Base-by-base conservation (phyloP, 495 filamentous ascomycete species). In the Penicillium simplicissimum region DNA sequence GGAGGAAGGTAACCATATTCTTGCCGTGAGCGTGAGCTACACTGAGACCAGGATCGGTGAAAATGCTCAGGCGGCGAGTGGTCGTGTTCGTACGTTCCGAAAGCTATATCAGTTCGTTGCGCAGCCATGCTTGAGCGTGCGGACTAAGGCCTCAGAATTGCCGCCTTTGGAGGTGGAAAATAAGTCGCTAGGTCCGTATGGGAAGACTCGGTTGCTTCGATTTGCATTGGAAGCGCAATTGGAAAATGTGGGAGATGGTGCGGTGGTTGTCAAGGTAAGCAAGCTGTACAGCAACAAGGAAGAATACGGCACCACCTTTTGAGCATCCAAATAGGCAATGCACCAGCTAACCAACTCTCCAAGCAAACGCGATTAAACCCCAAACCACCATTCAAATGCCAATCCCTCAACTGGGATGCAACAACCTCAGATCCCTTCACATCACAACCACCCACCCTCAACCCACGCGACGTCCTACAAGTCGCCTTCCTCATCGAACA, bases 91-190 rank as follows among this genome's bases (percentile, higher is more conserved):
- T 61, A 96, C 91, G 13, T 98, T 98, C 71, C 80, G 94, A 63
- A 98, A 98, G 74, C 75, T 98, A 61, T 98, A 98, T 72, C 96
- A 98, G 74, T 98, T 98, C 69, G 87, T 93, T 23, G 94, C 93
- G 51, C 92, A 94, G 74, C 87, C 88, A 57, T 90, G 91, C 64
- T 76, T 98, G 60, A 90, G 93, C 57, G 93, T 98, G 23, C 79
- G 95, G 58, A 97, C 95, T 0, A 98, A 98, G 70, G 82, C 88
- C 0, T 89, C 88, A 8, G 79, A 84, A 25, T 64, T 96, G 59
- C 70, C 79, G 33, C 70, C 74, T 1, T 49, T 74, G 49, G 77
- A 79, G 38, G 68, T 79, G 6, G 71, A 78, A 1, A 81, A 81
- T 53, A 81, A 79, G 58, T 68, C 73, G 9, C 59, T 79, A 8